Conservation (phyloP, 225 moss, liverwort and hornwort genomes). For the Lunularia cruciata region DNA sequence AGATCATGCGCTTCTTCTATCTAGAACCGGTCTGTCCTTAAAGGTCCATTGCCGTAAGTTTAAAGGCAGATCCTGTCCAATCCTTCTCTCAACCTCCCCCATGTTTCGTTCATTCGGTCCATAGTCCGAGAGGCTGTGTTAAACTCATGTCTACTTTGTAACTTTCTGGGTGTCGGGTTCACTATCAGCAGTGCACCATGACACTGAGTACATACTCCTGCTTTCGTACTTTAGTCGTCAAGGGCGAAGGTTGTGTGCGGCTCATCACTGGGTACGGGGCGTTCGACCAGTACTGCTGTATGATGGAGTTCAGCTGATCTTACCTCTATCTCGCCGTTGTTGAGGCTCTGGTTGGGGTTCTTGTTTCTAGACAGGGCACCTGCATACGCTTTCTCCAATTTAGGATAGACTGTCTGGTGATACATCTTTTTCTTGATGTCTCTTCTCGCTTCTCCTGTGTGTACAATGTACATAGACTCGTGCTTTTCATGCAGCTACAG, state of each 20-base stretch:
- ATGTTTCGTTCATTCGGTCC: too few relatives aligned
- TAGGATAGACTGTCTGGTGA: not conserved
- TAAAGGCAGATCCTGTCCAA: not conserved
- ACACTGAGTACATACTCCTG: not conserved
- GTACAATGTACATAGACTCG: conserved; percentile 19
- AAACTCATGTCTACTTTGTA: not conserved
- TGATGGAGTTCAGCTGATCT: not conserved
- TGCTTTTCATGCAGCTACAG: conserved; percentile 1
- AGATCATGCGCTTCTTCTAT: not conserved
- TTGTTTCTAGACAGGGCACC: not conserved
- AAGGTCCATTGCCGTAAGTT: not conserved
- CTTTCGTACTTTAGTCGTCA: not conserved
- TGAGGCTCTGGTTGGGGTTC: conserved; percentile 1
- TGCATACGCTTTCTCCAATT: not conserved
- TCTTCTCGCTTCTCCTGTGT: not conserved
- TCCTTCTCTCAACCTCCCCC: not conserved
- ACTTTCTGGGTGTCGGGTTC: not conserved
- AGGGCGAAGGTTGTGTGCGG: not conserved
- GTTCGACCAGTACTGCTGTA: not conserved
- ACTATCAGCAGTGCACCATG: not conserved
- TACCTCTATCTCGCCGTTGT: not conserved
- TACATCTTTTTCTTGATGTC: not conserved
- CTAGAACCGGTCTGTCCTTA: not conserved
- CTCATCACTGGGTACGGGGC: not conserved
- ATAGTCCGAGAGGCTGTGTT: not conserved